A percentile compares a stretch with the other conserved stretches of the same genome.
Evolutionary conservation across 768 basidiomycete species (phyloP).

Genomic region (Hirschioporus abietinus): DNA sequence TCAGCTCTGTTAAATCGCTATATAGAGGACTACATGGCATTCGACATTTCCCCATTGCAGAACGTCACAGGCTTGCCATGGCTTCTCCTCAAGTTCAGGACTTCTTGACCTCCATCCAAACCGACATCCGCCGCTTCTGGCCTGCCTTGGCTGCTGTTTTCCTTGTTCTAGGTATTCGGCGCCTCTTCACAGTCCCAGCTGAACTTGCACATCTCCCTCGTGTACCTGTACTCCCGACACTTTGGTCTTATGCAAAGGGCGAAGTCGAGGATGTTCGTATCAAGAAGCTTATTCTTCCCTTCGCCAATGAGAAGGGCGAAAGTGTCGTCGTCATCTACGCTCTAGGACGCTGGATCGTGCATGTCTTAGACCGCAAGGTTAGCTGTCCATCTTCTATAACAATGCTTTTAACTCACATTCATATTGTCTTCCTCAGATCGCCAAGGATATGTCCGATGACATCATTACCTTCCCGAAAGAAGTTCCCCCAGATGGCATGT

Average conservation of each 20-base stretch:
- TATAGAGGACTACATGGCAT: background rate
- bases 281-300: slow-evolving; percentile 30
- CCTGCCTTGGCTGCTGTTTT: background rate
- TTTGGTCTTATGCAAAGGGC: slow-evolving; percentile 29
- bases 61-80: background rate
- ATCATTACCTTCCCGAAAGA: slow-evolving; percentile 15
- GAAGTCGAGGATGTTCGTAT: slow-evolving; percentile 32
- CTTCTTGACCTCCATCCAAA: background rate
- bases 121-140: background rate
- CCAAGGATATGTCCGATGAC: slow-evolving; percentile 19
- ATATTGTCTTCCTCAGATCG: background rate
- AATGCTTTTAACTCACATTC: background rate
- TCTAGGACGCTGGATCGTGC: slow-evolving; percentile 36
- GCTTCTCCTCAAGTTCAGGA: background rate
- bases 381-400: slow-evolving; percentile 1
- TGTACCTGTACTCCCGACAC: slow-evolving; percentile 26
- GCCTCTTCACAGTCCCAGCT: slow-evolving; percentile 18
- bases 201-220: slow-evolving; percentile 31
- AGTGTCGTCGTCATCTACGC: slow-evolving; percentile 33
- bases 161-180: background rate
- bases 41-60: background rate
- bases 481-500: slow-evolving; percentile 26
- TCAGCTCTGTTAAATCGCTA: background rate
- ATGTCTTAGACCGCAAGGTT: slow-evolving; percentile 32
- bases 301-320: slow-evolving; percentile 24